A percentile compares a stretch with the other conserved stretches of the same genome.
Evolutionary conservation across 805 yeast genomes (phyloP).

Genomic region (Wickerhamomyces tratensis): DNA sequence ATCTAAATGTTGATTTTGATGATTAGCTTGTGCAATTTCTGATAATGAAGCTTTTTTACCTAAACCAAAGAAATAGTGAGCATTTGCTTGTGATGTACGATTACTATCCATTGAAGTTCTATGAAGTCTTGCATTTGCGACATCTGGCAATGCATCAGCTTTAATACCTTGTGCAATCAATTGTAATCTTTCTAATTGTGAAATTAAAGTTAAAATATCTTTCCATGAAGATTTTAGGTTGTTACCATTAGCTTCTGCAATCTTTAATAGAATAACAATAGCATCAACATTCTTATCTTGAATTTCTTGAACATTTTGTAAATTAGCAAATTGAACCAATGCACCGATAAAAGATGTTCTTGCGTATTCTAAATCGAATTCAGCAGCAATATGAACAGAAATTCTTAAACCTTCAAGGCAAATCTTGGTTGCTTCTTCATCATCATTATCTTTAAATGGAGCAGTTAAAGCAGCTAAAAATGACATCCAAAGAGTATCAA

Average conservation of each 20-base stretch:
- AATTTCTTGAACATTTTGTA: slow-evolving; percentile 73
- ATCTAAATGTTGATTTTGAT: slow-evolving; percentile 59
- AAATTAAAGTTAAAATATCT: slow-evolving; percentile 68
- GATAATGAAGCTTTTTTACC: slow-evolving; percentile 45
- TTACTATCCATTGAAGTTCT: slow-evolving; percentile 44
- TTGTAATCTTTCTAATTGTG: slow-evolving; percentile 88
- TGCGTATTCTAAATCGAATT: slow-evolving; percentile 77
- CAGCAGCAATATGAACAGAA: slow-evolving; percentile 74
- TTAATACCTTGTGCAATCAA: slow-evolving; percentile 81
- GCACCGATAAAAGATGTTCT: slow-evolving; percentile 87
- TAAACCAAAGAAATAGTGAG: slow-evolving; percentile 47
- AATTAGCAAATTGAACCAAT: slow-evolving; percentile 74
- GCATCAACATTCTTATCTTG: slow-evolving; percentile 76
- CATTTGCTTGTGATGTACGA: slow-evolving; percentile 27
- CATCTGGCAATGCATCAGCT: slow-evolving; percentile 79
- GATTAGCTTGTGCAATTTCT: slow-evolving; percentile 61
- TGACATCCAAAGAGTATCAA: slow-evolving; percentile 96
- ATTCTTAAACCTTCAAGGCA: slow-evolving; percentile 83
- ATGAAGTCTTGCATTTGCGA: slow-evolving; percentile 52
- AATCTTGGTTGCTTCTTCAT: slow-evolving; percentile 51
- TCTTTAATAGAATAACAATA: slow-evolving; percentile 57
- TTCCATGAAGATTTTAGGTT: slow-evolving; percentile 71
- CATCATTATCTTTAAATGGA: slow-evolving; percentile 84
- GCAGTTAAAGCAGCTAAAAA: slow-evolving; percentile 90
- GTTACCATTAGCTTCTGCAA: slow-evolving; percentile 77